phyloP scores from a whole-genome alignment of 768 basidiomycete species.

The Pisolithus sp. region DNA sequence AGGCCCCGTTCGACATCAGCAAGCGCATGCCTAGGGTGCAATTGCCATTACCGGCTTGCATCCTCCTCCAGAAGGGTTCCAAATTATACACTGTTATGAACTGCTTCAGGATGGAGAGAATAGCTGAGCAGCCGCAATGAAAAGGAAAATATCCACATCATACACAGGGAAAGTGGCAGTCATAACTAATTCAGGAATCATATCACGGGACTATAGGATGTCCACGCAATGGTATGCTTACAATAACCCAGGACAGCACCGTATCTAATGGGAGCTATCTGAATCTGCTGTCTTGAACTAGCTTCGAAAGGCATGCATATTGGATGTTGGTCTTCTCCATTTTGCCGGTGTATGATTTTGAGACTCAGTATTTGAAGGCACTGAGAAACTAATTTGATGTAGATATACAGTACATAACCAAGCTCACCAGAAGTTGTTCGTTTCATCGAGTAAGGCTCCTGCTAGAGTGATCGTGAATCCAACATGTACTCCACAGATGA shows the following conservation, averaged over 20 bases:
- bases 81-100: conserved; percentile 81
- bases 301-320: conserved; percentile 56
- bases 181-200: conserved; percentile 47
- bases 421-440: conserved; percentile 81
- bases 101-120: conserved; percentile 85
- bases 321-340: conserved; percentile 50
- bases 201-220: not conserved
- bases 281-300: conserved; percentile 86
- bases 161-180: conserved; percentile 86
- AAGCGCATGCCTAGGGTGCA: not conserved
- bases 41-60: conserved; percentile 24
- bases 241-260: conserved; percentile 87
- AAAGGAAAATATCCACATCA: conserved; percentile 77
- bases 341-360: conserved; percentile 68
- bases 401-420: not conserved
- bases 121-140: conserved; percentile 58
- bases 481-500: conserved; percentile 84
- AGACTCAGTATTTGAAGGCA: conserved; percentile 74
- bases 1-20: conserved; percentile 3
- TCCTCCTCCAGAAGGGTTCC: conserved; percentile 64
- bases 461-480: conserved; percentile 87
- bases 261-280: conserved; percentile 69
- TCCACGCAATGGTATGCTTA: conserved; percentile 31
- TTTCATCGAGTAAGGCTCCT: conserved; percentile 79
- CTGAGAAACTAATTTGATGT: conserved; percentile 30